Conservation (phyloP, 2,329 filamentous ascomycete species). For the Bipolaris cookei region DNA sequence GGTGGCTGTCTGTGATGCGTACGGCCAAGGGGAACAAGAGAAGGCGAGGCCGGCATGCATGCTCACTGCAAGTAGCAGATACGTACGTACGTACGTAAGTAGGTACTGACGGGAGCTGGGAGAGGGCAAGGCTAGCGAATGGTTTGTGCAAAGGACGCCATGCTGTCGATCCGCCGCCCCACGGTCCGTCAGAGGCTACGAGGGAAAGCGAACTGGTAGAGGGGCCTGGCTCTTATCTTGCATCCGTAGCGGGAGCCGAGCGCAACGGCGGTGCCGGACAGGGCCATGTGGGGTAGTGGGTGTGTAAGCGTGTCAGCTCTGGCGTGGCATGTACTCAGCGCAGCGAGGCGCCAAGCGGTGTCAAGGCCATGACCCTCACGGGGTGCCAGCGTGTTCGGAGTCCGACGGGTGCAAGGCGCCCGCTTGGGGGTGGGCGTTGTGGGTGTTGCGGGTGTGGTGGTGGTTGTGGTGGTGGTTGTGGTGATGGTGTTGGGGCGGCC, state of each 20-base stretch:
- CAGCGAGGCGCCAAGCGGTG: slow-evolving; percentile 20
- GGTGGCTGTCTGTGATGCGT: neutral
- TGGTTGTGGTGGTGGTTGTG: neutral
- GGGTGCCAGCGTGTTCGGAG: slow-evolving; percentile 27
- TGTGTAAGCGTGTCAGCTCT: slow-evolving; percentile 17
- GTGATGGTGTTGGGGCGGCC: neutral
- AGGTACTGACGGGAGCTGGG: too few relatives aligned
- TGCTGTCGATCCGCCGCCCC: slow-evolving; percentile 11
- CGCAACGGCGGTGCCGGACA: slow-evolving; percentile 14
- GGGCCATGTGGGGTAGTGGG: slow-evolving; percentile 20
- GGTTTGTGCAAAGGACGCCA: neutral
- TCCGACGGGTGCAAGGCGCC: slow-evolving; percentile 39
- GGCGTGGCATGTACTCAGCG: slow-evolving; percentile 23
- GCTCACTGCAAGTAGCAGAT: too few relatives aligned
- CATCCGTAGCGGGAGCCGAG: slow-evolving; percentile 12
- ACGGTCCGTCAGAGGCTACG: slow-evolving; percentile 1
- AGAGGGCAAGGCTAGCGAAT: too few relatives aligned
- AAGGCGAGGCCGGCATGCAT: neutral
- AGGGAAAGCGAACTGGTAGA: neutral
- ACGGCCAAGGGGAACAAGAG: neutral
- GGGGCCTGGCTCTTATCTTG: neutral
- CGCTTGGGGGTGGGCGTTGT: slow-evolving; percentile 8
- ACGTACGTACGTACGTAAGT: too few relatives aligned
- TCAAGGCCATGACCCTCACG: neutral
- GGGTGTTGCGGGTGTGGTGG: neutral